Evolutionary conservation across 2,329 filamentous ascomycete genomes (phyloP).

Genomic region (Microsporum canis): DNA sequence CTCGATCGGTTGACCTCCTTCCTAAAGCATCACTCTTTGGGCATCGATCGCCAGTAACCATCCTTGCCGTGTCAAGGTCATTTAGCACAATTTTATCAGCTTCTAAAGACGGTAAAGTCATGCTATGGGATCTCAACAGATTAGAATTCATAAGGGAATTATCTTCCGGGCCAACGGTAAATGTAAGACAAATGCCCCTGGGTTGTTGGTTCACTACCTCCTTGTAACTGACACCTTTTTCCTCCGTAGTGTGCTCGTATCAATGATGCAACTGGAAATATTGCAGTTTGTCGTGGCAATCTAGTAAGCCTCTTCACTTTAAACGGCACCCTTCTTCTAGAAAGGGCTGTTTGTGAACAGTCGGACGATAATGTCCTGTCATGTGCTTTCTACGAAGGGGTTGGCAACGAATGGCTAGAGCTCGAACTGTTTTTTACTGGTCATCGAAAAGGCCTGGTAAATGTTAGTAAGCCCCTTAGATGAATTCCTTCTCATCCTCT

Average conservation of each 20-base stretch:
- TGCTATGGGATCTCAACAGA: constrained; percentile 90
- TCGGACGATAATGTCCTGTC: constrained; percentile 66
- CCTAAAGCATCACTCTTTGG: constrained; percentile 76
- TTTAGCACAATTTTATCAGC: constrained; percentile 82
- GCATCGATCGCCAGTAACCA: constrained; percentile 71
- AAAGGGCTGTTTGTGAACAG: constrained; percentile 65
- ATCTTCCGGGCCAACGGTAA: constrained; percentile 43
- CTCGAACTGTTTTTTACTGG: constrained; percentile 80
- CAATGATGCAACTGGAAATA: constrained; percentile 83
- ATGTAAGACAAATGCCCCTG: constrained; percentile 24
- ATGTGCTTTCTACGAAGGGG: constrained; percentile 87
- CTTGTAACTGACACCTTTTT: constrained; percentile 20
- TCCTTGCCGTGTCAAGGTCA: constrained; percentile 72
- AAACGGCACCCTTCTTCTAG: constrained; percentile 71
- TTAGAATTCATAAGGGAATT: constrained; percentile 73
- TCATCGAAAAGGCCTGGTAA: constrained; percentile 71
- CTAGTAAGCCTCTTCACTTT: constrained; percentile 71
- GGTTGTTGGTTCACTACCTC: background rate
- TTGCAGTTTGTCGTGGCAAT: constrained; percentile 69
- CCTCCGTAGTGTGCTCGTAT: constrained; percentile 58
- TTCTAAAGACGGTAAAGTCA: constrained; percentile 67
- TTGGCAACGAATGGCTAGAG: constrained; percentile 83
- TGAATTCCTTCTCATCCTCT: background rate
- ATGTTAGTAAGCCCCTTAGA: constrained; percentile 34
- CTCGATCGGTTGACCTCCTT: constrained; percentile 65